Evolutionary conservation across 2,329 filamentous ascomycete genomes (phyloP), one percentile per base, ranked within the genome.

Genomic region (Fusarium metavorans): DNA sequence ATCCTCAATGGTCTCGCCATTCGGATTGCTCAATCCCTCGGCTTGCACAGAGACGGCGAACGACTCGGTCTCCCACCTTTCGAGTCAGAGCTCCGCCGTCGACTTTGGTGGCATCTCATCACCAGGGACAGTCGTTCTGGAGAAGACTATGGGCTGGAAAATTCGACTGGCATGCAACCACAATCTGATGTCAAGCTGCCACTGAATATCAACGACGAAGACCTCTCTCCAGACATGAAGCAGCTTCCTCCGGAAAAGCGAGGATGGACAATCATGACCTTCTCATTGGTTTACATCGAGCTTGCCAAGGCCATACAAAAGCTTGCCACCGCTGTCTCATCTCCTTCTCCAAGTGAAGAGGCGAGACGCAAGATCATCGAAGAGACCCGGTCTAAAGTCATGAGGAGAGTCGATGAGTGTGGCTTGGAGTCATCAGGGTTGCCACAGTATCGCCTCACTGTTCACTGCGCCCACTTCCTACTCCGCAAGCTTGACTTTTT

Each of bases 61-160:
- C 6, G n/a, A 6, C 45, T 68, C 25, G 37, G 25, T 0, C 27
- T 67, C 8, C 16, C 37, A 7, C n/a, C 23, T n/a, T 68, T 67
- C 6, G 67, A 62, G 2, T 32, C 64, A 13, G 64, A 68, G 16
- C 43, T 68, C 1, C 64, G 56, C 14, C 67, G 64, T 25, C 48
- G 64, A 6, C 14, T 67, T 18, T 68, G 64, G 67, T 68, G 67
- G 64, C 67, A 68, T 27, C 30, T 68, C 2, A 67, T 68, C 3
- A 62, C 64, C 0, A 62, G 54, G 23, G 67, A 68, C 3, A 67
- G 37, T 4, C 64, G 67, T 1, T 41, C 67, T 1, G 67, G 56
- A 0, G 67, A 68, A 27, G 64, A 68, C n/a, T 68, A 56, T 9
- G 67, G 67, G 0, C 20, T 68, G 9, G 54, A 67, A 4, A 41